phyloP scores from a whole-genome alignment of 169 alveolate genomes.

The Besnoitia besnoiti region DNA sequence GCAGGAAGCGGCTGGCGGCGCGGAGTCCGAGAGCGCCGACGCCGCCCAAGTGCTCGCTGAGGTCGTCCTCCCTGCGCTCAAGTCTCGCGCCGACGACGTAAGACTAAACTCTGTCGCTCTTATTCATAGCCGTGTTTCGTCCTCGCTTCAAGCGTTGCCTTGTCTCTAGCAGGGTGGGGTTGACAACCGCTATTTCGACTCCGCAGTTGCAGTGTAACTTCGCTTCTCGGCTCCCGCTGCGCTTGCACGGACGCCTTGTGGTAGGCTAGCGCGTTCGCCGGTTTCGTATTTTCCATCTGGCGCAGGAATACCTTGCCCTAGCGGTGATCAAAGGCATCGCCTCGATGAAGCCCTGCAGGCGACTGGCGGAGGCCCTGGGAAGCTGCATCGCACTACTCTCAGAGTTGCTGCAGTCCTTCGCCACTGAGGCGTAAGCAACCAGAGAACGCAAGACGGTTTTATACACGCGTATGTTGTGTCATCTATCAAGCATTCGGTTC shows the following conservation, averaged over 20 bases:
- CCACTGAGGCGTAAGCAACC: neutral
- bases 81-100: slow-evolving; percentile 4
- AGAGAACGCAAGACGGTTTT: too few relatives aligned
- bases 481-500: too few relatives aligned
- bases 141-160: too few relatives aligned
- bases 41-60: slow-evolving; percentile 48
- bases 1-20: neutral
- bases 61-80: slow-evolving; percentile 47
- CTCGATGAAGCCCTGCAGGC: neutral
- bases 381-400: neutral
- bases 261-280: neutral
- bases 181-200: too few relatives aligned
- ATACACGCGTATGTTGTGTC: too few relatives aligned
- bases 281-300: neutral
- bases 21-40: slow-evolving; percentile 25
- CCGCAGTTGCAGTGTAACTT: too few relatives aligned
- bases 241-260: too few relatives aligned
- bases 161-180: too few relatives aligned
- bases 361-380: neutral
- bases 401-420: neutral
- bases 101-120: too few relatives aligned
- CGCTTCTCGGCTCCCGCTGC: too few relatives aligned
- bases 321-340: neutral
- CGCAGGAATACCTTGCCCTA: neutral
- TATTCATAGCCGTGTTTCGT: too few relatives aligned